These are phyloP conservation scores for Zymoseptoria tritici DNA, from an alignment of 2,329 filamentous ascomycete genomes.

Conservation along the genomic window DNA sequence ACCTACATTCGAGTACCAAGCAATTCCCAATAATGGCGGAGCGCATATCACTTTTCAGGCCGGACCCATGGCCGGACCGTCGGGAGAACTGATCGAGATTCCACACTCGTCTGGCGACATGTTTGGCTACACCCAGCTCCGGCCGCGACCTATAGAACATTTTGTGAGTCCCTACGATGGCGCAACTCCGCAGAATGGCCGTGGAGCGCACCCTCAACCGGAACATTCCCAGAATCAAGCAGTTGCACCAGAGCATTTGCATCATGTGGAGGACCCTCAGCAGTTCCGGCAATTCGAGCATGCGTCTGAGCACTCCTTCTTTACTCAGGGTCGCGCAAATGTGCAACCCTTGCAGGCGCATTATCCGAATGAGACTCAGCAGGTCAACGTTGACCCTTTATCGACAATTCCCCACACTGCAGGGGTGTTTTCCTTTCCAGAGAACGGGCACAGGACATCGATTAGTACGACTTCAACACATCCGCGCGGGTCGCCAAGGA, in stretches of 20 bases:
- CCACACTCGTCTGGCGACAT: slow-evolving; percentile 4
- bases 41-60: slow-evolving; percentile 32
- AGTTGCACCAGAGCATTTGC: background rate
- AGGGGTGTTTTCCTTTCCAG: background rate
- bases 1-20: slow-evolving; percentile 53
- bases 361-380: background rate
- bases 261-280: slow-evolving; percentile 1
- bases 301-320: background rate
- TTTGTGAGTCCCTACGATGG: slow-evolving; percentile 8
- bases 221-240: slow-evolving; percentile 1
- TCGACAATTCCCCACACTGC: background rate
- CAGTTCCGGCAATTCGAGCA: background rate
- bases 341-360: background rate
- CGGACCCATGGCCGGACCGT: slow-evolving; percentile 7
- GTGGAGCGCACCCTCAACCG: slow-evolving; percentile 5
- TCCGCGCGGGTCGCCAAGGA: background rate
- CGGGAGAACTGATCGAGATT: background rate
- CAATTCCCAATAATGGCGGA: slow-evolving; percentile 34
- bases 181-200: slow-evolving; percentile 9
- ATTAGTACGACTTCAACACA: background rate
- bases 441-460: background rate
- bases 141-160: slow-evolving; percentile 6
- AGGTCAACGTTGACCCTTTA: background rate
- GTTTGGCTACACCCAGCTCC: slow-evolving; percentile 8
- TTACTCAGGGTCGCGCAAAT: background rate